These are phyloP conservation scores for Bryum argenteum DNA, from an alignment of 225 moss, liverwort and hornwort species.

Conservation along the genomic window DNA sequence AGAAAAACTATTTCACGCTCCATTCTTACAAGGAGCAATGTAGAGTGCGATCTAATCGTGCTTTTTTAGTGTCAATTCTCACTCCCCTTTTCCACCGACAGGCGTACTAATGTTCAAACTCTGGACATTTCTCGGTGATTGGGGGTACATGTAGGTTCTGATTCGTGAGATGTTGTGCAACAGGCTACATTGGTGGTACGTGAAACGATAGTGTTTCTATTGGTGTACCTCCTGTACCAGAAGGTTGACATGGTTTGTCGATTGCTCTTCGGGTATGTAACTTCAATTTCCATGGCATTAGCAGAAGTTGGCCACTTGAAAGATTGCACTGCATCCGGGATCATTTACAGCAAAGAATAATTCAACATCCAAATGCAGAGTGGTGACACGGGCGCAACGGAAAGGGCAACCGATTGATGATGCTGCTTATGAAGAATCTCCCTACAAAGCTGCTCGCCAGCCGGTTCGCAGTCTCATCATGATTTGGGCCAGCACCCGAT, in stretches of 20 bases:
- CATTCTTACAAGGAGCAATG: too few relatives aligned
- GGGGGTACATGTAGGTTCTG: background rate
- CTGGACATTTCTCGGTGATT: too few relatives aligned
- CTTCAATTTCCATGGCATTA: background rate
- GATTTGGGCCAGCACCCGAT: slow-evolving; percentile 46
- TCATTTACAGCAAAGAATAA: too few relatives aligned
- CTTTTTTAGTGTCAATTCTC: too few relatives aligned
- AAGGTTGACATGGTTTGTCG: slow-evolving; percentile 38
- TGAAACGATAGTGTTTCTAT: slow-evolving; percentile 36
- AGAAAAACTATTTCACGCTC: too few relatives aligned
- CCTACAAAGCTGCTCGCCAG: slow-evolving; percentile 36
- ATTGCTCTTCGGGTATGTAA: slow-evolving; percentile 26
- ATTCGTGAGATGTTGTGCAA: background rate
- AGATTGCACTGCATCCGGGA: too few relatives aligned
- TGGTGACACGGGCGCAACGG: slow-evolving; percentile 23
- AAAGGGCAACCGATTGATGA: slow-evolving; percentile 31
- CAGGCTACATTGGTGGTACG: slow-evolving; percentile 50
- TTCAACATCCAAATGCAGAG: too few relatives aligned
- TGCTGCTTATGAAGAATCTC: slow-evolving; percentile 35
- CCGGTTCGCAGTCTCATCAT: slow-evolving; percentile 45
- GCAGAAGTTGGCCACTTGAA: too few relatives aligned
- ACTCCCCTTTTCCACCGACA: too few relatives aligned
- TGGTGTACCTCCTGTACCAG: slow-evolving; percentile 30
- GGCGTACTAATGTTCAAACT: too few relatives aligned
- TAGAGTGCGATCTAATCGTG: too few relatives aligned